Base-by-base conservation (phyloP, 805 yeast species). In the Ogataea parapolymorpha region DNA sequence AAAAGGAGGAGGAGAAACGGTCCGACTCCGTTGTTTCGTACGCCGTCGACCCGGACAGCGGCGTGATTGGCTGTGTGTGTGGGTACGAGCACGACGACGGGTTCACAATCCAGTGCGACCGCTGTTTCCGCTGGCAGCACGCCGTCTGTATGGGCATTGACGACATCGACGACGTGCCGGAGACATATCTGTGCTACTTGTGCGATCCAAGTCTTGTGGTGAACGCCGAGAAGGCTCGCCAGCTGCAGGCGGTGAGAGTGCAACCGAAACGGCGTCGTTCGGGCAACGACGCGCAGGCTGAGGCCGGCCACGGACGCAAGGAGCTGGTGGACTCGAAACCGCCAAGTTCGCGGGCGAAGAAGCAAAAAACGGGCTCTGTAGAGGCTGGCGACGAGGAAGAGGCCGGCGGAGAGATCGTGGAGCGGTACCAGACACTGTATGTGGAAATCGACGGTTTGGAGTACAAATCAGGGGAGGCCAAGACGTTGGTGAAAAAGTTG, bases 41-140 rank as follows among this genome's bases (percentile, higher is more conserved):
- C 58, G 74, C 76, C 12, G 89, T 83, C 1, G 87, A 79, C 49
- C 85, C 87, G 4, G 95, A 90, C 58, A 72, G 91, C 2, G 96
- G 96, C 0, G 64, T 79, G 0, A 90, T 91, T 40, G 87, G 95
- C 2, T 91, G 98, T 65, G 78, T 90, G 7, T 91, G 98, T 70
- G 88, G 80, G 1, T 80, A 72, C 51, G 85, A 80, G 43, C 95
- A 87, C 45, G 96, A 88, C 63, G 93, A 91, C 53, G 97, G 97
- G 0, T 83, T 87, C 56, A 90, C 95, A 17, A 85, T 93, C 47
- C 98, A 93, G 65, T 93, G 99, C 66, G 96, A 89, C 59, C 73
- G 78, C 25, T 90, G 98, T 62, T 82, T 77, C 61, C 77, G 95
- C 47, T 90, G 97, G 97, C 96, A 90, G 59, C 98, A 90, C 65